phyloP scores from a whole-genome alignment of 2,329 filamentous ascomycete genomes.

The Aspergillus sp. region DNA sequence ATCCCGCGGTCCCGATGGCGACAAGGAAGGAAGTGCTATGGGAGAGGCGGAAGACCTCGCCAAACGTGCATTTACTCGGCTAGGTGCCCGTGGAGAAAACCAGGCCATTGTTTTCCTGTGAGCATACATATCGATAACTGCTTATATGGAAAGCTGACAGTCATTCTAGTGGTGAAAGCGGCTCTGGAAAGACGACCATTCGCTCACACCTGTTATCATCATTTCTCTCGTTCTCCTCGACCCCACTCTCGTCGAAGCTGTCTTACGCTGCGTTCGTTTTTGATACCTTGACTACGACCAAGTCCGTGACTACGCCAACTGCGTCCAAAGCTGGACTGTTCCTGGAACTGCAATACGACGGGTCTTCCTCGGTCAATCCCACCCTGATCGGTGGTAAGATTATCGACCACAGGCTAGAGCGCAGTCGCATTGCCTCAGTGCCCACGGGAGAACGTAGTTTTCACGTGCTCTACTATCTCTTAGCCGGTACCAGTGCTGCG shows the following conservation, averaged over 20 bases:
- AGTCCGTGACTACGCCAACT: constrained; percentile 91
- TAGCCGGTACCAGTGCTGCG: constrained; percentile 85
- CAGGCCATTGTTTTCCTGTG: constrained; percentile 92
- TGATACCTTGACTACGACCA: constrained; percentile 93
- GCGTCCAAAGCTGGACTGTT: constrained; percentile 95
- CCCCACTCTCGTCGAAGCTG: constrained; percentile 87
- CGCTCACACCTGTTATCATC: constrained; percentile 85
- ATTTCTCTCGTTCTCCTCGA: constrained; percentile 85
- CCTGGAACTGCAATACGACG: constrained; percentile 96
- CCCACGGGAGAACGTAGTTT: constrained; percentile 97
- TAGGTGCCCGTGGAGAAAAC: constrained; percentile 88
- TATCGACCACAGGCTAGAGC: constrained; percentile 87
- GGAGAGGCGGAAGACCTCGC: constrained; percentile 92
- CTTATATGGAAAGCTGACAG: constrained; percentile 17
- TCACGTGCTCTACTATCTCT: constrained; percentile 91
- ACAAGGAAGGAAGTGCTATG: constrained; percentile 87
- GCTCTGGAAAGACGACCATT: constrained; percentile 92
- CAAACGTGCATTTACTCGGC: constrained; percentile 76
- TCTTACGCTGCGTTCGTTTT: constrained; percentile 95
- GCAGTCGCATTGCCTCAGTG: constrained; percentile 86
- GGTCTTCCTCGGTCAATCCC: constrained; percentile 77
- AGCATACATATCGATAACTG: constrained; percentile 43
- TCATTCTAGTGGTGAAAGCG: constrained; percentile 79
- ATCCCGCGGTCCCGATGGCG: constrained; percentile 83
- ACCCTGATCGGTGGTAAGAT: constrained; percentile 92